Conservation (phyloP, 805 yeast species). For the Pichia paraexigua region DNA sequence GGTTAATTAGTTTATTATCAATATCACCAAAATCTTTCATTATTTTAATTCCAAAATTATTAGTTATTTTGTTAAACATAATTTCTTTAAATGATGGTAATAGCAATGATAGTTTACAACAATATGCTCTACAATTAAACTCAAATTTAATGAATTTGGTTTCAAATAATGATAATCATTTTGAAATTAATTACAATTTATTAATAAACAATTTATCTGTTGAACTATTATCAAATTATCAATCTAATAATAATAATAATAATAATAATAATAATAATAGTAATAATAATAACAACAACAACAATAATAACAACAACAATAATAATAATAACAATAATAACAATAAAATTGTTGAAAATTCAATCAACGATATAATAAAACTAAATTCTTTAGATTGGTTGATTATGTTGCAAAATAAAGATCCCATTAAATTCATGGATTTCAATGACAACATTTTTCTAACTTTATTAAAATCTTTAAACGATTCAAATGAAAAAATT, state of each 20-base stretch:
- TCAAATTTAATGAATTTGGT: constrained; percentile 47
- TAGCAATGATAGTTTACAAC: constrained; percentile 40
- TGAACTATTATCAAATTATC: constrained; percentile 40
- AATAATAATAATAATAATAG: constrained; percentile 34
- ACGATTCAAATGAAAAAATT: constrained; percentile 66
- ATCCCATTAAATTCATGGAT: constrained; percentile 48
- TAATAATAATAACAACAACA: constrained; percentile 33
- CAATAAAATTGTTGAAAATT: constrained; percentile 33
- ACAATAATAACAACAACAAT: too few species aligned
- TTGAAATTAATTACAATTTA: constrained; percentile 40
- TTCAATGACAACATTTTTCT: constrained; percentile 61
- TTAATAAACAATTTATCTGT: constrained; percentile 64
- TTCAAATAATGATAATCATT: constrained; percentile 16
- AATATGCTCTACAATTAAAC: constrained; percentile 50
- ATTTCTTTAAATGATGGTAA: constrained; percentile 36
- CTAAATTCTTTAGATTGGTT: constrained; percentile 88
- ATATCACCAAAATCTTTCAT: constrained; percentile 72
- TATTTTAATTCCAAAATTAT: constrained; percentile 64
- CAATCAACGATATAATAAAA: constrained; percentile 42
- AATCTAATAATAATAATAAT: constrained; percentile 23
- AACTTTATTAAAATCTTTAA: constrained; percentile 64
- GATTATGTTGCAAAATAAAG: constrained; percentile 65
- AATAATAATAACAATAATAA: background rate
- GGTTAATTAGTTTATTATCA: constrained; percentile 70
- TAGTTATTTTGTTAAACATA: constrained; percentile 59